Percentiles rank a stretch among this genome's conserved stretches.
Conservation (phyloP, 2,329 filamentous ascomycete genomes). For the Aspergillus phoenicis region DNA sequence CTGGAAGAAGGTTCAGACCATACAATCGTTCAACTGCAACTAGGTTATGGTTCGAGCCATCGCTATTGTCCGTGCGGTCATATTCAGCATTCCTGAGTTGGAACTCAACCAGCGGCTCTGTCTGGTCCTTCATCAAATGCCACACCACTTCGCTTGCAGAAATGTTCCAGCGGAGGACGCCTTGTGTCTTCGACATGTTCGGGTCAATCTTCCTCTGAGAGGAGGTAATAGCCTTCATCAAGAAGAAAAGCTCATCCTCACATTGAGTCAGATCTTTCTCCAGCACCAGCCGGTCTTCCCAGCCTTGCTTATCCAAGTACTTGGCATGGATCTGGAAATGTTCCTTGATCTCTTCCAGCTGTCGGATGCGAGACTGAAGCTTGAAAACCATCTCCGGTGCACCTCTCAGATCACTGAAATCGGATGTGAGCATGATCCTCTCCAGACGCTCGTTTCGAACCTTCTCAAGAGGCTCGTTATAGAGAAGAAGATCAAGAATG, state of each 20-base stretch:
- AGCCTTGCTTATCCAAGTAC: constrained; percentile 82
- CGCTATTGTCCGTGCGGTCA: constrained; percentile 92
- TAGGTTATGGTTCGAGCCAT: constrained; percentile 92
- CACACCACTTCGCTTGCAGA: constrained; percentile 95
- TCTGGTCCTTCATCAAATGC: constrained; percentile 87
- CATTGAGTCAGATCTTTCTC: constrained; percentile 86
- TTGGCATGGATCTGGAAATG: constrained; percentile 93
- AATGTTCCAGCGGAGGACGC: constrained; percentile 87
- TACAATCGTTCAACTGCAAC: constrained; percentile 86
- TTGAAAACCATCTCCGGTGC: constrained; percentile 90
- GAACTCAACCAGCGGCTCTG: constrained; percentile 87
- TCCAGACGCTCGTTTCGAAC: constrained; percentile 92
- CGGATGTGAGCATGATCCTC: constrained; percentile 98
- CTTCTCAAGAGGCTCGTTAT: constrained; percentile 95
- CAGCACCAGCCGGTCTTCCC: constrained; percentile 85
- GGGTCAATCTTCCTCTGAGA: constrained; percentile 82
- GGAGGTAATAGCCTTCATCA: constrained; percentile 99
- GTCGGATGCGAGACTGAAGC: constrained; percentile 87
- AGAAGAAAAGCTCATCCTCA: constrained; percentile 97
- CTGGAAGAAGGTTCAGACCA: constrained; percentile 83
- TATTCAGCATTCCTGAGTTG: constrained; percentile 90
- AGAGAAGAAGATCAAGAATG: constrained; percentile 90
- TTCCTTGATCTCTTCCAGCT: constrained; percentile 93
- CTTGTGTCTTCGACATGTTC: constrained; percentile 68
- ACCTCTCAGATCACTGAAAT: constrained; percentile 94